Evolutionary conservation across 2,329 filamentous ascomycete genomes (phyloP), one percentile per base, ranked within the genome.

Genomic region (Claviceps purpurea): DNA sequence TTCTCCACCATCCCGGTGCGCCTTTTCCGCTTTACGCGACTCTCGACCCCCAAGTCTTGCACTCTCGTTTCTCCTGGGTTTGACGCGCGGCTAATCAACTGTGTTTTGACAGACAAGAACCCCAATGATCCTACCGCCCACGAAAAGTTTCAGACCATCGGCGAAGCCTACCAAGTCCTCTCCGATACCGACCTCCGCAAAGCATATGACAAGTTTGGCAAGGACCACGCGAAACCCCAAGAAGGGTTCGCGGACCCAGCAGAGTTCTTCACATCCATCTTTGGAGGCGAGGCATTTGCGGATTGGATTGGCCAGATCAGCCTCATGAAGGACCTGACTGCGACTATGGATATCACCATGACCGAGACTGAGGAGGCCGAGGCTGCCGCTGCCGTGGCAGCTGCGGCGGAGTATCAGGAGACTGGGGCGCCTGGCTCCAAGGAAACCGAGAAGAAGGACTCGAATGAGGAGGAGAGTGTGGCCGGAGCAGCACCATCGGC

Each of bases 301-400:
- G 91, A 98, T 73, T 89, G 93, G 76, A 97, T 98, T 64, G 93
- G 93, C 59, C 93, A 98, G 76, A 95, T 98, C 60, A 93, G 88
- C 49, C 81, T 98, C 53, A 96, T 98, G 87, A 97, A 96, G 73
- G 93, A 98, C 64, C 77, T 98, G 51, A 97, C 91, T 18, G 89
- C 89, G 63, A 95, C 90, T 45, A 97, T 98, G 91, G 93, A 98
- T 63, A 97, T 98, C 59, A 90, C 89, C 20, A 91, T 89, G 82
- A 77, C 87, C 52, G 87, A 89, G 61, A 84, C 86, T 40, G 77
- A 76, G 5, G 75, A 77, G 16, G 73, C 72, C 2, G 73, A 73
- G n/a, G 72, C 70, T 6, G 48, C 24, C 5, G 48, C 39, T 3
- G 24, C 39, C 4, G 48, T 34, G 22, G 48, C 24, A 5, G 48